These are phyloP conservation scores for Zymoseptoria passerinii DNA, from an alignment of 2,329 filamentous ascomycete species.

Conservation along the genomic window DNA sequence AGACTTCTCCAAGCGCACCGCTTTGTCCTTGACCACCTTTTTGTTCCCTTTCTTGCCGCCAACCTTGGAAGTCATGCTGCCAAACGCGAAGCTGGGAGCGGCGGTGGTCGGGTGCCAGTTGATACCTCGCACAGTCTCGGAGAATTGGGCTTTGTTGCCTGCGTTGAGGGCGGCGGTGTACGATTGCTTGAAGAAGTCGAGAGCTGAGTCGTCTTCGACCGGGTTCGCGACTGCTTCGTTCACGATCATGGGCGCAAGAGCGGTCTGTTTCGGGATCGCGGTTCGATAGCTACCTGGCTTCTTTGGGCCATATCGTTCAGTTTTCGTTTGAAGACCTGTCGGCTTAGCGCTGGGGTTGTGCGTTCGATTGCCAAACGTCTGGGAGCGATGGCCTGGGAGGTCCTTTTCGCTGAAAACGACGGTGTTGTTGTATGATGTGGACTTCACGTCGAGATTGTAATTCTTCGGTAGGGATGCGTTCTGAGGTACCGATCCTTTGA, in stretches of 20 bases:
- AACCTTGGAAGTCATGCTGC: slow-evolving; percentile 24
- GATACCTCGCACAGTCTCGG: slow-evolving; percentile 25
- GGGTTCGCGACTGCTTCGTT: slow-evolving; percentile 66
- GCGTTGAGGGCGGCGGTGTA: slow-evolving; percentile 30
- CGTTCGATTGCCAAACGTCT: slow-evolving; percentile 12
- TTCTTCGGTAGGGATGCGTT: slow-evolving; percentile 77
- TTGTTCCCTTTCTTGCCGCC: slow-evolving; percentile 29
- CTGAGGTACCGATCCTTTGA: slow-evolving; percentile 54
- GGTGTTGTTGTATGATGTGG: slow-evolving; percentile 66
- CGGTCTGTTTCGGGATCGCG: slow-evolving; percentile 60
- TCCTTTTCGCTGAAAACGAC: slow-evolving; percentile 93
- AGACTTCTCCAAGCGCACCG: slow-evolving; percentile 80
- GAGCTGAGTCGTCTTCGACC: slow-evolving; percentile 63
- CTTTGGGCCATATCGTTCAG: slow-evolving; percentile 15
- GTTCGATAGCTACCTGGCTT: slow-evolving; percentile 24
- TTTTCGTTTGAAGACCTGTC: slow-evolving; percentile 15
- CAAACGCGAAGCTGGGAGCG: slow-evolving; percentile 31
- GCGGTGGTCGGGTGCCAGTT: slow-evolving; percentile 11
- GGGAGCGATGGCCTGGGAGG: slow-evolving; percentile 52
- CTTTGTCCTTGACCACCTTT: slow-evolving; percentile 59
- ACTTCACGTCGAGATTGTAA: slow-evolving; percentile 69
- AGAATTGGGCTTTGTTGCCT: slow-evolving; percentile 43
- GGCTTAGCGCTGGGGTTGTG: slow-evolving; percentile 12
- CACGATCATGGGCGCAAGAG: slow-evolving; percentile 60
- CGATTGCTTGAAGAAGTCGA: slow-evolving; percentile 37